phyloP scores from a whole-genome alignment of 2,329 filamentous ascomycete genomes.

The Thelonectria rubi region DNA sequence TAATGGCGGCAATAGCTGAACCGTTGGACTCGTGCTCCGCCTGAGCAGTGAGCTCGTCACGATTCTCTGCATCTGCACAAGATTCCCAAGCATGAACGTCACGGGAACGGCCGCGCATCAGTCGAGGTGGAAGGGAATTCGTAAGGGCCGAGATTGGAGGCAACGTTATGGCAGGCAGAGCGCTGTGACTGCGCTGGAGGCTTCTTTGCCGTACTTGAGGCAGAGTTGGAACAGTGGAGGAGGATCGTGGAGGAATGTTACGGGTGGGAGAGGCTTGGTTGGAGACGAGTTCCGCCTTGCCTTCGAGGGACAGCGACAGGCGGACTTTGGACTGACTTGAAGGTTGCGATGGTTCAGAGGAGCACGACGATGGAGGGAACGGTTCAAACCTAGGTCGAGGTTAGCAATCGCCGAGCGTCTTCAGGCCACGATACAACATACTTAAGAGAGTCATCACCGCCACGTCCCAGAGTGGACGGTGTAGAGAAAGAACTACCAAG shows the following conservation, averaged over 20 bases:
- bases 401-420: slow-evolving; percentile 16
- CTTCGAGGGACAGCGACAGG: slow-evolving; percentile 85
- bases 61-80: slow-evolving; percentile 82
- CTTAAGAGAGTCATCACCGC: slow-evolving; percentile 57
- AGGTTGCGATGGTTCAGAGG: slow-evolving; percentile 52
- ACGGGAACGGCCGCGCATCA: slow-evolving; percentile 78
- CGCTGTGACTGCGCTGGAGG: slow-evolving; percentile 77
- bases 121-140: slow-evolving; percentile 61
- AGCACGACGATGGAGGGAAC: slow-evolving; percentile 55
- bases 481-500: slow-evolving; percentile 61
- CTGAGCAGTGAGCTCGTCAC: slow-evolving; percentile 81
- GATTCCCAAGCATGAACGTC: slow-evolving; percentile 93
- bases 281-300: slow-evolving; percentile 86
- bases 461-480: slow-evolving; percentile 52
- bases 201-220: slow-evolving; percentile 59
- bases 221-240: slow-evolving; percentile 58
- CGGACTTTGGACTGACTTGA: slow-evolving; percentile 66
- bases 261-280: slow-evolving; percentile 72
- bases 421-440: slow-evolving; percentile 43
- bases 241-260: slow-evolving; percentile 57
- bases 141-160: slow-evolving; percentile 64
- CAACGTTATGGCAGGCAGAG: slow-evolving; percentile 66
- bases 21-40: slow-evolving; percentile 83
- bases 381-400: slow-evolving; percentile 50
- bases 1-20: slow-evolving; percentile 83